These are phyloP conservation scores for Solanum neorickii DNA, from an alignment of 257 asterid species.

Conservation along the genomic window DNA sequence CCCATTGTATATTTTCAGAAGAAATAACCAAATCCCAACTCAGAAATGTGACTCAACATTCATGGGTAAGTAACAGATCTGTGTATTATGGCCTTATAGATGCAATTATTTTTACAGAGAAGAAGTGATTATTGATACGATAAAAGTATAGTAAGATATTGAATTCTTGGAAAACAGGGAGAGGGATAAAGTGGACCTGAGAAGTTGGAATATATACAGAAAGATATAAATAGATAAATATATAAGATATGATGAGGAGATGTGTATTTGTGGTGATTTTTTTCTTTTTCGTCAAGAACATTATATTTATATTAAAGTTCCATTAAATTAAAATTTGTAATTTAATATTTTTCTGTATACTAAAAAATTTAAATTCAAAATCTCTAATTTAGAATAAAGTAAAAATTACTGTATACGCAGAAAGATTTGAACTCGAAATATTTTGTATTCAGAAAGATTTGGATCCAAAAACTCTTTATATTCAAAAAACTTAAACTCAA, in stretches of 20 bases:
- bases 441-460: no score
- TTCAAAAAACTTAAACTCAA: no score
- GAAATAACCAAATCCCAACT: not conserved
- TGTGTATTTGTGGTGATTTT: not conserved
- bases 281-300: no score
- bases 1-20: constrained; percentile 32
- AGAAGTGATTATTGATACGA: not conserved
- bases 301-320: no score
- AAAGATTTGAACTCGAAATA: no score
- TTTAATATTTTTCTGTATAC: accelerated
- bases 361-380: no score
- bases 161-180: not conserved
- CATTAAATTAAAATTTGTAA: no score
- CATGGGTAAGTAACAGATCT: not conserved
- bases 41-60: constrained; percentile 5
- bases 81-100: not conserved
- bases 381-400: accelerated
- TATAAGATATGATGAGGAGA: not conserved
- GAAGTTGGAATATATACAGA: not conserved
- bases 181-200: not conserved
- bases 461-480: no score
- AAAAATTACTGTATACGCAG: no score
- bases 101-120: not conserved
- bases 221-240: not conserved
- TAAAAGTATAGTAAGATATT: not conserved